A percentile compares a stretch with the other conserved stretches of the same genome.
These are phyloP conservation scores for Thielaviopsis ethacetica DNA, from an alignment of 2,329 filamentous ascomycete species.

Conservation along the genomic window DNA sequence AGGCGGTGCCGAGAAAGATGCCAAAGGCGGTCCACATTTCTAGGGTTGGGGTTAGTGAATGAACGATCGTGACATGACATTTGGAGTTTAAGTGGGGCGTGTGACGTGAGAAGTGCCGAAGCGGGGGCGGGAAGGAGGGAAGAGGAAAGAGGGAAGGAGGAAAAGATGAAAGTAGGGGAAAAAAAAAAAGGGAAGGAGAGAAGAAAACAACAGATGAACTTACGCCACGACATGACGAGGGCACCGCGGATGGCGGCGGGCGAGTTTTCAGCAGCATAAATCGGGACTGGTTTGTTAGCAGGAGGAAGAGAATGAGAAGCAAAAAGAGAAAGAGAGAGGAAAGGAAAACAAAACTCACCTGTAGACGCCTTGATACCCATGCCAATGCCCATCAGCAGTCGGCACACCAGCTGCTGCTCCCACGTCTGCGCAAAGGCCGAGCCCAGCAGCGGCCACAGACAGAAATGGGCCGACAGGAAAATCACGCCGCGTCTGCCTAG, in stretches of 20 bases:
- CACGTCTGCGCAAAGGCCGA: slow-evolving; percentile 42
- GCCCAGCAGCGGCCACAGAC: slow-evolving; percentile 43
- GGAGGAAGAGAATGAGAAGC: not conserved
- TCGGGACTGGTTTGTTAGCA: slow-evolving; percentile 22
- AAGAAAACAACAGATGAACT: too few relatives aligned
- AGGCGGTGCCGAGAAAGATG: slow-evolving; percentile 49
- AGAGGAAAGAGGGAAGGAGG: not conserved
- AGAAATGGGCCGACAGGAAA: slow-evolving; percentile 46
- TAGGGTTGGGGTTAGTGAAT: not conserved
- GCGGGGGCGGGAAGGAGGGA: not conserved
- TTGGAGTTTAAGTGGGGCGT: not conserved
- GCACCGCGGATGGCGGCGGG: slow-evolving; percentile 36
- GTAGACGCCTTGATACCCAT: slow-evolving; percentile 38
- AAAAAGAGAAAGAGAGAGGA: too few relatives aligned
- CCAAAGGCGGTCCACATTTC: slow-evolving; percentile 37
- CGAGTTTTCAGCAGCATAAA: slow-evolving; percentile 36
- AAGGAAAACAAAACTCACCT: not conserved
- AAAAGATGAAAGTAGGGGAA: not conserved
- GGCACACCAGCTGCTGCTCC: slow-evolving; percentile 34
- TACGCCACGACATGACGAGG: slow-evolving; percentile 36
- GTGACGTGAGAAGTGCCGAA: not conserved
- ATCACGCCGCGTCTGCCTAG: slow-evolving; percentile 52
- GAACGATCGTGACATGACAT: not conserved
- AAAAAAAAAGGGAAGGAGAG: slow-evolving; percentile 16
- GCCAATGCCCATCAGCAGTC: slow-evolving; percentile 37